Evolutionary conservation across 768 basidiomycete species (phyloP).

Genomic region (Mycena indigotica): DNA sequence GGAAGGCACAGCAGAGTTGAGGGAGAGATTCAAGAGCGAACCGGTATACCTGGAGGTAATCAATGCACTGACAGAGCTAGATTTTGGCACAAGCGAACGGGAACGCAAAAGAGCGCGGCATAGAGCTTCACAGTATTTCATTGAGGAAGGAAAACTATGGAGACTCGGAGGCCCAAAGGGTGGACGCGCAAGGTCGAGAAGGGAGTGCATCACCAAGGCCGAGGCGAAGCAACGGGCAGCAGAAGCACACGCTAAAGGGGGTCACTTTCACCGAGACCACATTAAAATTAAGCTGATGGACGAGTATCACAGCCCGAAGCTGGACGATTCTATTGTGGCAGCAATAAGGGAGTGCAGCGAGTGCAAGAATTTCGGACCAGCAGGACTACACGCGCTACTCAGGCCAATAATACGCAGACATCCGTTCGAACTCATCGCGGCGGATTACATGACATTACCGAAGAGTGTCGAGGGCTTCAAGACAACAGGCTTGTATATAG

Average conservation of each 20-base stretch:
- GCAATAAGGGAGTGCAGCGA: slow-evolving; percentile 24
- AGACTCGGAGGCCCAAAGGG: background rate
- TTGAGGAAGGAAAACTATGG: slow-evolving; percentile 9
- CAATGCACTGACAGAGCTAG: background rate
- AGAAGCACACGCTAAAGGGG: background rate
- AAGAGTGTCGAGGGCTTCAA: slow-evolving; percentile 21
- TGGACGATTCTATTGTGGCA: slow-evolving; percentile 22
- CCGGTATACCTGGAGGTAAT: background rate
- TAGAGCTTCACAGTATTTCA: background rate
- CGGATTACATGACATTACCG: slow-evolving; percentile 29
- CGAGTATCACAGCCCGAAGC: slow-evolving; percentile 10
- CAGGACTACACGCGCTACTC: slow-evolving; percentile 18
- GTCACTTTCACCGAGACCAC: background rate
- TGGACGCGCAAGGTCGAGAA: background rate
- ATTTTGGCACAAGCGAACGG: background rate
- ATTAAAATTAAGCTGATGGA: slow-evolving; percentile 12
- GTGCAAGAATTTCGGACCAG: slow-evolving; percentile 25
- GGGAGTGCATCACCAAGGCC: background rate
- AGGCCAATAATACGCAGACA: slow-evolving; percentile 26
- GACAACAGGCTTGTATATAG: slow-evolving; percentile 17
- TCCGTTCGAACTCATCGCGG: slow-evolving; percentile 31
- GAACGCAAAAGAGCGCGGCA: background rate
- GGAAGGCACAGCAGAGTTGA: background rate
- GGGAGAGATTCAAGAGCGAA: background rate
- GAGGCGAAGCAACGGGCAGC: slow-evolving; percentile 5